phyloP scores from a whole-genome alignment of 1,284 basidiomycete genomes.

The Marasmius tenuissimus region DNA sequence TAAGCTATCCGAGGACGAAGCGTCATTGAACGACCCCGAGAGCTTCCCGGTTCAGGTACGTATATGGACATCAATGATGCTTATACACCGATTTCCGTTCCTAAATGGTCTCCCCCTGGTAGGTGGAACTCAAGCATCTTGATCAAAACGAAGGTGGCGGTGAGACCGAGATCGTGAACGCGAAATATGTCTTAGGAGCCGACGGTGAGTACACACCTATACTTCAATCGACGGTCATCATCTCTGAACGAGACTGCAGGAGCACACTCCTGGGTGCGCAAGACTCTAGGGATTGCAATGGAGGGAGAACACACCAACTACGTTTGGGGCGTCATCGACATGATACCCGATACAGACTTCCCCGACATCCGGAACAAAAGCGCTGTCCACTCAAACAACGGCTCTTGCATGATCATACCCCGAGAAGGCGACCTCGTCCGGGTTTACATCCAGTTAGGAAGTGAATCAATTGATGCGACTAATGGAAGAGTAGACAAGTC shows the following conservation, averaged over 20 bases:
- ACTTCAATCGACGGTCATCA: background rate
- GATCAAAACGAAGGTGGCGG: constrained; percentile 26
- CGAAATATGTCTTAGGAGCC: constrained; percentile 63
- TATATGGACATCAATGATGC: background rate
- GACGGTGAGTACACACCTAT: constrained; percentile 45
- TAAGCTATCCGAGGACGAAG: constrained; percentile 44
- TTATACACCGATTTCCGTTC: background rate
- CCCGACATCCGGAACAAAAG: constrained; percentile 78
- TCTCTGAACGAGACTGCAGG: constrained; percentile 33
- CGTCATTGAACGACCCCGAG: constrained; percentile 38
- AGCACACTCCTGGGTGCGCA: constrained; percentile 84
- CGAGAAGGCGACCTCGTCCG: constrained; percentile 72
- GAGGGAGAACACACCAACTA: constrained; percentile 80
- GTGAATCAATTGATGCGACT: constrained; percentile 44
- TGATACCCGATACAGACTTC: constrained; percentile 71
- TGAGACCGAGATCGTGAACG: constrained; percentile 47
- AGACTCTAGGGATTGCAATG: constrained; percentile 66
- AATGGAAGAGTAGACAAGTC: constrained; percentile 64
- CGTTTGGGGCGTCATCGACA: constrained; percentile 80
- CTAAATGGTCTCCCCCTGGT: background rate
- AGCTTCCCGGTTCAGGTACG: constrained; percentile 59
- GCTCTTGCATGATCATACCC: constrained; percentile 75
- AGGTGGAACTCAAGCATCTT: constrained; percentile 43
- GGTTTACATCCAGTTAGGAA: constrained; percentile 71
- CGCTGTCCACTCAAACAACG: constrained; percentile 60